Evolutionary conservation across 495 filamentous ascomycete species (phyloP), one percentile per base, ranked within the genome.

Genomic region (Penicillium canescens): DNA sequence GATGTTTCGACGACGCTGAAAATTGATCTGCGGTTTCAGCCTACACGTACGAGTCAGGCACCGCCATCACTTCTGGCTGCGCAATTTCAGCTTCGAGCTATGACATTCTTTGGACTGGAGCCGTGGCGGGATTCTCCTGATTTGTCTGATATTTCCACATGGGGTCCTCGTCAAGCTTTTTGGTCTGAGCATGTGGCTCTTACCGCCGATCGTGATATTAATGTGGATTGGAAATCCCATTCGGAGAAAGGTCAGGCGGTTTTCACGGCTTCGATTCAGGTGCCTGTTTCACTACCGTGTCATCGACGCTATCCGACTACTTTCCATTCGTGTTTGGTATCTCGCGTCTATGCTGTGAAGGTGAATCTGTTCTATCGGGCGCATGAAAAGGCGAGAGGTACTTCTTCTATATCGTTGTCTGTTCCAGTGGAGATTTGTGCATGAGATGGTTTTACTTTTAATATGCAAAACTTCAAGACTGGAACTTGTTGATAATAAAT

Each of bases 251-350:
- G n/a, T 16, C 28, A 24, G 3, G 12, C 6, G 35, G 65, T 40
- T 3, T 55, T 48, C 18, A 48, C 38, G 1, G 31, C 57, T 4
- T 40, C 46, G 1, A 3, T 48, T 47, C 47, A 55, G 8, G 8
- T 41, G 6, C 21, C 16, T 0, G 37, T 47, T 18, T 23, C 14
- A 21, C 18, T 60, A 16, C 42, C 47, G 3, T 14, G 13, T 11
- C 35, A 24, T 24, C 47, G 37, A 6, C 11, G 13, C 3, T 59
- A 51, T 18, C 57, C 52, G 21, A 37, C 51, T 3, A 52, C 46
- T 13, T 55, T 55, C 9, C 47, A 55, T 18, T 60, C 56, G 1
- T 60, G 57, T 40, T 60, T 55, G 2, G 21, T 60, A 0, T 59
- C 52, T 21, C 43, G 56, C 2, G 36, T 36, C 0, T 59, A 59